Conservation (phyloP, 768 basidiomycete genomes). For the Galerina marginata region DNA sequence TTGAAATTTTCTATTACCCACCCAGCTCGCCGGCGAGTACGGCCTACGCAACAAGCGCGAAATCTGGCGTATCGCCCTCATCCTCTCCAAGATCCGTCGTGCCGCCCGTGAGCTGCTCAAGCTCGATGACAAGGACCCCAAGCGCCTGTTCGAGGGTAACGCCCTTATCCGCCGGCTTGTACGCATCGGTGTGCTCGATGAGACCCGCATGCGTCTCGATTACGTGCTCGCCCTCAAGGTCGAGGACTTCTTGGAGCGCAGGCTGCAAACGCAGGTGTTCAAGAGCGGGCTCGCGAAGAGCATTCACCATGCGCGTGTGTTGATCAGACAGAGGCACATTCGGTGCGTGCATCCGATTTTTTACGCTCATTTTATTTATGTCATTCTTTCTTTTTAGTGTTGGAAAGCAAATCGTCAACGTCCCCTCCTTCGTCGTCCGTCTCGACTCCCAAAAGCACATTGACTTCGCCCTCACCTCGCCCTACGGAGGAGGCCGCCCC, state of each 20-base stretch:
- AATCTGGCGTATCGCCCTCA: constrained; percentile 99
- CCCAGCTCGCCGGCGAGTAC: constrained; percentile 98
- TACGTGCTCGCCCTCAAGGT: constrained; percentile 99
- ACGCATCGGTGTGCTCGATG: constrained; percentile 99
- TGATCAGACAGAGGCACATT: constrained; percentile 98
- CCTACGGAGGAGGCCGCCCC: constrained; percentile 92
- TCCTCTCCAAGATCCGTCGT: constrained; percentile 99
- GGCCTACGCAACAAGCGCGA: constrained; percentile 99
- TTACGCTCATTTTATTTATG: not conserved
- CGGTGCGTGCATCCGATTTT: constrained; percentile 58
- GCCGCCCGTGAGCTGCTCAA: constrained; percentile 99
- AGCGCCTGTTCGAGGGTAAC: constrained; percentile 99
- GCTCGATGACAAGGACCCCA: constrained; percentile 99
- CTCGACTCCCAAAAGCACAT: constrained; percentile 99
- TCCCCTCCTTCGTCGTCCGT: constrained; percentile 98
- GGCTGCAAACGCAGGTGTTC: constrained; percentile 99
- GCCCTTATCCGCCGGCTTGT: constrained; percentile 95
- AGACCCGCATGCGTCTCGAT: constrained; percentile 99
- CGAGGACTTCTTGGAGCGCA: constrained; percentile 99
- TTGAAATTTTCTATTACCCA: not conserved
- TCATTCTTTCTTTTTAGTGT: constrained; percentile 56
- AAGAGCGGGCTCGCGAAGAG: constrained; percentile 97
- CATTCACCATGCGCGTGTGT: constrained; percentile 97
- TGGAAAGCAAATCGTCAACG: constrained; percentile 99
- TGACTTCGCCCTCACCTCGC: constrained; percentile 97